A percentile compares a stretch with the other conserved stretches of the same genome.
phyloP scores from a whole-genome alignment of 306 rosid genomes.

The Quercus ilex region DNA sequence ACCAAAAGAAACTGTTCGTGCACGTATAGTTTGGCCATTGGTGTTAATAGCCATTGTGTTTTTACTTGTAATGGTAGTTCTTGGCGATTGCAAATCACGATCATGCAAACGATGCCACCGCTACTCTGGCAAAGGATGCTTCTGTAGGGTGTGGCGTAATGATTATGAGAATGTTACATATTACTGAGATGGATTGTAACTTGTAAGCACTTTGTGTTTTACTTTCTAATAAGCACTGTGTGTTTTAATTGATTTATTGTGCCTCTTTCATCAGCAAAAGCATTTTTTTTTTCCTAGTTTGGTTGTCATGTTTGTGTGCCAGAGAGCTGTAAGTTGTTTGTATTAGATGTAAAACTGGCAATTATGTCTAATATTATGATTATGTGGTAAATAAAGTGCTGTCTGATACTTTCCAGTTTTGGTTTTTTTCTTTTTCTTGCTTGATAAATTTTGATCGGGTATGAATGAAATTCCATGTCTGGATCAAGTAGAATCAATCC shows the following conservation, averaged over 20 bases:
- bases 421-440: neutral
- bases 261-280: neutral
- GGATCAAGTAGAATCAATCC: neutral
- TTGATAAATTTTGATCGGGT: neutral
- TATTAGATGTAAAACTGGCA: neutral
- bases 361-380: neutral
- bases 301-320: neutral
- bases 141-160: neutral
- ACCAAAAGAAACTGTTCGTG: slow-evolving; percentile 25
- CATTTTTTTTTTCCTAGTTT: neutral
- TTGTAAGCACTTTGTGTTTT: too few species aligned
- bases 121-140: slow-evolving; percentile 18
- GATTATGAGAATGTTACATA: neutral
- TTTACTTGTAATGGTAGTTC: slow-evolving; percentile 35
- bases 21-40: slow-evolving; percentile 32
- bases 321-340: neutral
- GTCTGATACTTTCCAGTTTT: neutral
- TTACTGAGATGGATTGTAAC: neutral
- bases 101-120: slow-evolving; percentile 26
- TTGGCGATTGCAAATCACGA: slow-evolving; percentile 16
- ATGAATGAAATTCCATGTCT: neutral
- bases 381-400: neutral
- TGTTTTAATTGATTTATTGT: neutral
- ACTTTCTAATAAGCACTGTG: neutral
- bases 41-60: slow-evolving; percentile 39